phyloP scores from a whole-genome alignment of 805 yeast species.

The Lipomyces mesembrius region DNA sequence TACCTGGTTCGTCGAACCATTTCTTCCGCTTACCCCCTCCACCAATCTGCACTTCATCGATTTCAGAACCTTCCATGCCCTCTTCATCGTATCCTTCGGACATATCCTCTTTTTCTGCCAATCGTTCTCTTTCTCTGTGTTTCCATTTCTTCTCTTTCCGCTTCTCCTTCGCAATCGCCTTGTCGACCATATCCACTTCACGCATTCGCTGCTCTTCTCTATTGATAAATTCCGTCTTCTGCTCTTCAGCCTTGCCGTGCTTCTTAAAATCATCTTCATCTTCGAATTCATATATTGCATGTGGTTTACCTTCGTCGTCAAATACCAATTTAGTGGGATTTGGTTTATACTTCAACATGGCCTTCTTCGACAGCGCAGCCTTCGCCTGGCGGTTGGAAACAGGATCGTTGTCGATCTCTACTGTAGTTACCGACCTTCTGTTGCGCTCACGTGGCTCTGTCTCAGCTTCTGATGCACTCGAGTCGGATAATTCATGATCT shows the following conservation, averaged over 20 bases:
- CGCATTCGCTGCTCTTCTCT: conserved; percentile 73
- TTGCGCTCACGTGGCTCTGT: conserved; percentile 42
- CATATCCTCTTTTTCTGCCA: conserved; percentile 40
- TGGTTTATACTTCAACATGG: conserved; percentile 62
- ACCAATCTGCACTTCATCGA: conserved; percentile 59
- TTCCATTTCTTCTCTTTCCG: conserved; percentile 85
- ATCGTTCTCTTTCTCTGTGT: conserved; percentile 47
- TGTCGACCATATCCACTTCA: conserved; percentile 75
- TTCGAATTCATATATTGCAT: conserved; percentile 87
- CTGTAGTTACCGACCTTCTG: conserved; percentile 3
- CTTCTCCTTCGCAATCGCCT: conserved; percentile 73
- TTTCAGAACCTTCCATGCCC: conserved; percentile 42
- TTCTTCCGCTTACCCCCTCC: conserved; percentile 44
- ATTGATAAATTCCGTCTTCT: conserved; percentile 67
- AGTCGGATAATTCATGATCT: conserved; percentile 61
- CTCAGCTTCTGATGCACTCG: conserved; percentile 48
- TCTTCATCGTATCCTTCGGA: conserved; percentile 45
- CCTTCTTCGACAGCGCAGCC: conserved; percentile 84
- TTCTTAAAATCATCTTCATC: conserved; percentile 84
- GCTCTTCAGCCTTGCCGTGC: conserved; percentile 67
- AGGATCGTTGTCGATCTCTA: conserved; percentile 57
- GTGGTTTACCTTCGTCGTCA: conserved; percentile 94
- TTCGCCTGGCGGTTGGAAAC: conserved; percentile 84
- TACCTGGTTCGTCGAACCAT: conserved; percentile 39
- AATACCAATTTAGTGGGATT: conserved; percentile 79